Base-by-base conservation (phyloP, 2,329 filamentous ascomycete genomes). In the Paraphaeosphaeria sporulosa region DNA sequence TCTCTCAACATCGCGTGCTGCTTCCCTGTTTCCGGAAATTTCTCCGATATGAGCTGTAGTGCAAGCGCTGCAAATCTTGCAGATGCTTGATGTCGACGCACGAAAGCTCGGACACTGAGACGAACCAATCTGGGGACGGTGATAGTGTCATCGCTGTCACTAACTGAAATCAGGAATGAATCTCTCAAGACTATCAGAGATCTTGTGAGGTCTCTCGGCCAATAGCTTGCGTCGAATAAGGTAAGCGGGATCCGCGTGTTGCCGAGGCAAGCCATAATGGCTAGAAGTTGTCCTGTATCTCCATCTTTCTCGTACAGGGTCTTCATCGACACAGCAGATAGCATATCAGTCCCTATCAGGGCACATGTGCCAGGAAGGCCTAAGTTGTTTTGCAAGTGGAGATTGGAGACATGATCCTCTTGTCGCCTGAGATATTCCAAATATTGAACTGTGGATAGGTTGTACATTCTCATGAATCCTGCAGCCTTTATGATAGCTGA, bases 1-100 rank as follows among this genome's bases (percentile, higher is more conserved):
- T 52, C 13, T 10, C 17, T 15, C 4, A 52, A 46, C 27, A 49
- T 51, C 23, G 19, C 10, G 27, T 57, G 49, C 38, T 60, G 52
- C 46, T 60, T 48, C 10, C 4, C 34, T 5, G 10, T 25, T 23
- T 47, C 32, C 54, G 53, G 58, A 48, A 56, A 57, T 13, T 27
- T 52, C 10, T 49, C 27, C 32, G 46, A 30, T n/a, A 19, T 19
- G 17, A 49, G 25, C 15, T 49, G 25, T 15, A 49, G 27, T n/a
- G 46, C 13, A 32, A 17, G 27, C 10, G n/a, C 17, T 6, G 46
- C 46, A 32, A 32, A 32, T 1, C 6, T 17, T 17, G 46, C 3
- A 9, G 25, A 32, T 9, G 19, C 19, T 32, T 9, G 25, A 10
- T 49, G 25, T 15, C 34, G 46, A 19, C 10, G n/a, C 3, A 49